phyloP scores from a whole-genome alignment of 768 basidiomycete genomes.

The Tylopilus cervinicoccineus region DNA sequence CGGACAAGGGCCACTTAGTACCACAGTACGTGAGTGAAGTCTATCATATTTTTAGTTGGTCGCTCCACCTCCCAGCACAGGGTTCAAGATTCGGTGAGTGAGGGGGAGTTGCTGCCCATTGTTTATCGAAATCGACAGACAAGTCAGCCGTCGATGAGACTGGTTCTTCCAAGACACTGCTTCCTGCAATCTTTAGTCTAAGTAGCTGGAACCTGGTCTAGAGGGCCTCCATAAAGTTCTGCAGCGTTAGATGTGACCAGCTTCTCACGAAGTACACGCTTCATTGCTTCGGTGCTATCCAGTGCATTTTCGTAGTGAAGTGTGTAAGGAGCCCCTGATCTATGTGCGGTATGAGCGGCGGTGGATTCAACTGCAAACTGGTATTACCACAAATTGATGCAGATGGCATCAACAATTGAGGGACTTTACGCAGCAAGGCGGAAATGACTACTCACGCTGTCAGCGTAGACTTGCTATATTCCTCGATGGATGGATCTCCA shows the following conservation, averaged over 20 bases:
- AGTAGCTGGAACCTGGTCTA: conserved; percentile 86
- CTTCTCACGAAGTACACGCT: conserved; percentile 88
- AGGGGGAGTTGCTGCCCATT: conserved; percentile 54
- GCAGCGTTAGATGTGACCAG: conserved; percentile 76
- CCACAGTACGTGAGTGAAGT: conserved; percentile 5
- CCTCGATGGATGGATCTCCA: conserved; percentile 53
- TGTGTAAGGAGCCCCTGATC: conserved; percentile 77
- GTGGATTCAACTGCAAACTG: neutral
- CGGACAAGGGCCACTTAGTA: conserved; percentile 71
- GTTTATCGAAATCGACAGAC: conserved; percentile 63
- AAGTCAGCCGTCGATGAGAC: conserved; percentile 72
- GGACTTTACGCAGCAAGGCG: neutral
- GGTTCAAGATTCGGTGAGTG: conserved; percentile 76
- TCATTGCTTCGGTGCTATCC: conserved; percentile 72
- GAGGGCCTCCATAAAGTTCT: conserved; percentile 88
- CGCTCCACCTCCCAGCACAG: conserved; percentile 76
- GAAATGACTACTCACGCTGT: conserved; percentile 45
- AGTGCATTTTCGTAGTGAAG: conserved; percentile 75
- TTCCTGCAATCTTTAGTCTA: conserved; percentile 49
- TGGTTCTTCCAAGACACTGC: conserved; percentile 62
- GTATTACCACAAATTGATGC: conserved; percentile 50
- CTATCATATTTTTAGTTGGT: neutral
- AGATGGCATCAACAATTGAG: conserved; percentile 59
- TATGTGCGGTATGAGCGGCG: conserved; percentile 1
- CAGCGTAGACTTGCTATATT: conserved; percentile 69